Evolutionary conservation across 148 eudicot genomes (phyloP).

Genomic region (Euryodendron excelsum): DNA sequence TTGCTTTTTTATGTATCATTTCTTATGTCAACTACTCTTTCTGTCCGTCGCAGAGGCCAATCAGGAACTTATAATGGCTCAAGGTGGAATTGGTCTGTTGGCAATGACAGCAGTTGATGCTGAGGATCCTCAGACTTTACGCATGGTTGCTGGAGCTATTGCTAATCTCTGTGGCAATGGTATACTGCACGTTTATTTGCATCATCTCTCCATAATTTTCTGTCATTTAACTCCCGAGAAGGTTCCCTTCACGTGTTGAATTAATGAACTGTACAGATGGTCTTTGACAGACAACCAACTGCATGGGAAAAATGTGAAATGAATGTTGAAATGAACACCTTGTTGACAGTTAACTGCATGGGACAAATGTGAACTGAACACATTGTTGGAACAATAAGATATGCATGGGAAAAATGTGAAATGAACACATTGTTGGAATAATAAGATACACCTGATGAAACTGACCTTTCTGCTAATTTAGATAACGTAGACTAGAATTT

Average conservation of each 20-base stretch:
- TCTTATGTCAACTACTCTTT: background rate
- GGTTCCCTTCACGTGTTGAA: background rate
- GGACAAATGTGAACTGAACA: too few relatives aligned
- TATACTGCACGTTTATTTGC: conserved; percentile 19
- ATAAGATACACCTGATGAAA: too few relatives aligned
- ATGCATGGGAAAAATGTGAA: background rate
- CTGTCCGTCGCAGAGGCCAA: conserved; percentile 65
- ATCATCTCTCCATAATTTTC: background rate
- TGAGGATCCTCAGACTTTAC: conserved; percentile 98
- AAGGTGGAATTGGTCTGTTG: conserved; percentile 85
- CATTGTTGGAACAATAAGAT: too few relatives aligned
- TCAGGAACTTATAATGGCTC: conserved; percentile 89
- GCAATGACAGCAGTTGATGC: conserved; percentile 90
- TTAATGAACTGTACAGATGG: background rate
- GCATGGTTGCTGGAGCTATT: conserved; percentile 98
- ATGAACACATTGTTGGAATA: background rate
- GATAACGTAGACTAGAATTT: background rate
- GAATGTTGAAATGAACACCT: too few relatives aligned
- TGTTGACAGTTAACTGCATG: too few relatives aligned
- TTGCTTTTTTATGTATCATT: background rate
- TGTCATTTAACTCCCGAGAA: background rate
- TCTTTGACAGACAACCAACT: background rate
- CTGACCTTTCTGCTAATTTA: background rate
- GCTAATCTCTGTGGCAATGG: conserved; percentile 98
- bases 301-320: too few relatives aligned